phyloP scores from a whole-genome alignment of 2,329 filamentous ascomycete genomes.

The Talaromyces amestolkiae region DNA sequence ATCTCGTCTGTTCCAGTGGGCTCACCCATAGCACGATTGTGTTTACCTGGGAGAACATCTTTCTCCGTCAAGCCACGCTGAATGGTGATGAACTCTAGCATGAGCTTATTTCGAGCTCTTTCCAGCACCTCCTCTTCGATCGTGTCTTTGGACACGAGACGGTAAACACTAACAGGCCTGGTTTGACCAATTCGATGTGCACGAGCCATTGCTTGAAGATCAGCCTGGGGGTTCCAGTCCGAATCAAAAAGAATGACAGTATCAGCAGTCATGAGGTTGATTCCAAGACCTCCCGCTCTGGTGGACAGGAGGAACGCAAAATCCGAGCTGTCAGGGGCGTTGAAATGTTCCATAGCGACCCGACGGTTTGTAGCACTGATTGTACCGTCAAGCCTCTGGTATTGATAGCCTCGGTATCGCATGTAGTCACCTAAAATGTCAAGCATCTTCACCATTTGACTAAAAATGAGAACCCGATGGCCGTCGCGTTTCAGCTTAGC shows the following conservation, averaged over 20 bases:
- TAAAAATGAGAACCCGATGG: slow-evolving; percentile 96
- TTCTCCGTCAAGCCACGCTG: slow-evolving; percentile 96
- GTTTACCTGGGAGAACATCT: slow-evolving; percentile 76
- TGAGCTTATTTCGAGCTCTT: slow-evolving; percentile 92
- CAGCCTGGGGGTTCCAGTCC: slow-evolving; percentile 94
- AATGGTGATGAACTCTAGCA: slow-evolving; percentile 96
- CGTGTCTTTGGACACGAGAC: slow-evolving; percentile 94
- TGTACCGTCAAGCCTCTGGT: slow-evolving; percentile 91
- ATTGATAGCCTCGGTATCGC: slow-evolving; percentile 87
- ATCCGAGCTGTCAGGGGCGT: slow-evolving; percentile 90
- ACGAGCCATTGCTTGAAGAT: slow-evolving; percentile 96
- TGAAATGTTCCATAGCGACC: slow-evolving; percentile 97
- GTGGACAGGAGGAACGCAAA: slow-evolving; percentile 97
- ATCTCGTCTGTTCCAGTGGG: slow-evolving; percentile 92
- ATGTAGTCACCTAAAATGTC: slow-evolving; percentile 95
- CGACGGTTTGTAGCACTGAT: slow-evolving; percentile 84
- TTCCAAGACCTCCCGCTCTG: slow-evolving; percentile 92
- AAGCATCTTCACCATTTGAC: slow-evolving; percentile 99
- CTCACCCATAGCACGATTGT: slow-evolving; percentile 68
- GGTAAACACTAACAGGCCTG: slow-evolving; percentile 91
- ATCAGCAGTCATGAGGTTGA: slow-evolving; percentile 98
- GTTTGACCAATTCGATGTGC: slow-evolving; percentile 98
- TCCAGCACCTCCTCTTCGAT: slow-evolving; percentile 98
- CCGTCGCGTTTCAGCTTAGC: slow-evolving; percentile 90
- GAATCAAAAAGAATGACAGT: slow-evolving; percentile 98